Evolutionary conservation across 2,329 filamentous ascomycete species (phyloP).

Genomic region (Alternaria sp.): DNA sequence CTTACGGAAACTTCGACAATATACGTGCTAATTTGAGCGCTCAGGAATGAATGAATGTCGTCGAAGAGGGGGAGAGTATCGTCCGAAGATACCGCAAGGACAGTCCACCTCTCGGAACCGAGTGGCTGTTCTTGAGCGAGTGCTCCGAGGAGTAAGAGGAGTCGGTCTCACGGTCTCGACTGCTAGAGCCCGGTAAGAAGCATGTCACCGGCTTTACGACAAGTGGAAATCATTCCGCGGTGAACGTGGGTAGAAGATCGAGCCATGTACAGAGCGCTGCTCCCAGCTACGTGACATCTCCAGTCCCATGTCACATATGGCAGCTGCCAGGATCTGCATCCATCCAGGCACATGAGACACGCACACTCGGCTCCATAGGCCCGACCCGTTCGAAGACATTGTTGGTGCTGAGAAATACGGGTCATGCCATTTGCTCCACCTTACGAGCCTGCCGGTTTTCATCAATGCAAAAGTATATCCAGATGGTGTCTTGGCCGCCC

Average conservation of each 20-base stretch:
- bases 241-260: background rate
- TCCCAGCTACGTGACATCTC: background rate
- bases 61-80: background rate
- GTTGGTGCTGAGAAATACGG: slow-evolving; percentile 2
- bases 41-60: background rate
- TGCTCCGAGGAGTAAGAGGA: background rate
- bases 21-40: background rate
- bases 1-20: background rate
- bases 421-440: slow-evolving; percentile 4
- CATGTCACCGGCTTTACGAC: background rate
- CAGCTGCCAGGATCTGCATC: background rate
- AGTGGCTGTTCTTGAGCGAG: background rate
- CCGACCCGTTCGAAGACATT: slow-evolving; percentile 1
- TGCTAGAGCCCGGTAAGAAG: background rate
- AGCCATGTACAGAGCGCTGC: background rate
- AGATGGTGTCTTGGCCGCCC: slow-evolving; percentile 4
- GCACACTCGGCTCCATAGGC: slow-evolving; percentile 1
- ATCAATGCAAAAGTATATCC: background rate
- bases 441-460: background rate
- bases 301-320: background rate
- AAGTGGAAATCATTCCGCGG: background rate
- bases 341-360: background rate
- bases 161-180: background rate
- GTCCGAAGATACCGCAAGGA: background rate
- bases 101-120: background rate